Base-by-base conservation (phyloP, 805 yeast genomes). In the Zygoascus bituminiphila region DNA sequence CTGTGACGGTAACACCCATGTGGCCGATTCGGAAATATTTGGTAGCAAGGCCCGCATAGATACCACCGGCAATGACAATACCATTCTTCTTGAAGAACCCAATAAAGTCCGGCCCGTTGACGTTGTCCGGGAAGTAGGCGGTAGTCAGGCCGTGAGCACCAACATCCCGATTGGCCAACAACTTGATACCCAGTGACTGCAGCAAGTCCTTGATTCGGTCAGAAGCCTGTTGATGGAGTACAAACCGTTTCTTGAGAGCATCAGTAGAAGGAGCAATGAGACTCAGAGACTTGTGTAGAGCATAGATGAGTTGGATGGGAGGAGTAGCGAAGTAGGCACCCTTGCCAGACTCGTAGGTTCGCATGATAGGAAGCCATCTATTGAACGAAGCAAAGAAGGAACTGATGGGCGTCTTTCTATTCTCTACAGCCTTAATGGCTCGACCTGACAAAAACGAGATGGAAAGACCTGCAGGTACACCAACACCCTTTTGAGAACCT, bases 291-390 rank as follows among this genome's bases (percentile, higher is more conserved):
- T 76, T 84, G 63, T 79, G 79, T 59, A 88, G 75, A 14, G 96
- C 89, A 61, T 84, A 84, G 52, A 91, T 72, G 52, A 84, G 75
- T 69, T 88, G 96, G 42, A 86, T 83, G 0, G 97, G 84, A n/a
- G 96, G 97, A 6, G 97, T 91, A n/a, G 96, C 96, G 63, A 88
- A 91, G 72, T 89, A 93, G 7, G 89, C 85, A 15, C 76, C 79
- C 54, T 75, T 73, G 43, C 89, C 89, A 44, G 77, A 65, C 72
- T 89, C 97, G 69, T 87, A 88, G 39, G 88, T 85, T 62, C 76
- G 70, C 88, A 89, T 81, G 62, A 89, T 76, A 37, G 97, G 96
- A 43, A 81, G 66, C 98, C 98, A 89, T 69, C 79, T 80, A 62
- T 81, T 75, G 61, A 91, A 71, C 40, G 84, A 80, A 41, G 88